phyloP scores from a whole-genome alignment of 352 stramenopile genomes.

The Halophytophthora batemanensis region DNA sequence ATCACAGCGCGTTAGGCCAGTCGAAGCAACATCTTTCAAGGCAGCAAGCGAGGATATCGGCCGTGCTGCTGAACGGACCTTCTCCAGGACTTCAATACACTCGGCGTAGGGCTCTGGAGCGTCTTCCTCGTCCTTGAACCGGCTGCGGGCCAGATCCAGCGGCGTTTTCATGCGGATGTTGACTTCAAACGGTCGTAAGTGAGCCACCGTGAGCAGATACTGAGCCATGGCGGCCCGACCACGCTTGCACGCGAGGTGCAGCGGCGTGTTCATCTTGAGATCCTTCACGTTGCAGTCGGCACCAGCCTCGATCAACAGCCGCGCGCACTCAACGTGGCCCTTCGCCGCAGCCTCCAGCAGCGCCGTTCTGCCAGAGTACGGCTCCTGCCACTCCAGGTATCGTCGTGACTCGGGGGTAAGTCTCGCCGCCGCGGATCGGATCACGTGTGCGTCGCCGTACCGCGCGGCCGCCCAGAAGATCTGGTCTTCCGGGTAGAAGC shows the following conservation, averaged over 20 bases:
- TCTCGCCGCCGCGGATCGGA: slow-evolving; percentile 31
- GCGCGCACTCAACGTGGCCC: slow-evolving; percentile 46
- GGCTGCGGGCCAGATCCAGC: slow-evolving; percentile 38
- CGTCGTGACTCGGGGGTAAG: slow-evolving; percentile 38
- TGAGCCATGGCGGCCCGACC: slow-evolving; percentile 38
- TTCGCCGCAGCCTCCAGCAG: slow-evolving; percentile 38
- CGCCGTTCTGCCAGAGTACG: slow-evolving; percentile 38
- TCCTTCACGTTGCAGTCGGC: slow-evolving; percentile 56
- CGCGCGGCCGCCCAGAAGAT: slow-evolving; percentile 48
- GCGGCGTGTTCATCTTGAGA: slow-evolving; percentile 43
- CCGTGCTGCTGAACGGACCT: slow-evolving; percentile 35
- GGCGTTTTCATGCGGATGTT: slow-evolving; percentile 47
- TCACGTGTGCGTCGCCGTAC: slow-evolving; percentile 30
- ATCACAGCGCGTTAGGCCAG: neutral
- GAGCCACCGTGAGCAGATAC: slow-evolving; percentile 36
- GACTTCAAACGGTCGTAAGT: slow-evolving; percentile 39
- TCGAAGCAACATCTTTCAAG: too few species aligned
- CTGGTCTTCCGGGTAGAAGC: slow-evolving; percentile 53
- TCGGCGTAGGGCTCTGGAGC: slow-evolving; percentile 30
- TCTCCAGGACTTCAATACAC: slow-evolving; percentile 58
- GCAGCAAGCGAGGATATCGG: too few species aligned
- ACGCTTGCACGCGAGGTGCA: slow-evolving; percentile 54
- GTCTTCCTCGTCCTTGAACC: slow-evolving; percentile 23
- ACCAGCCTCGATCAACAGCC: slow-evolving; percentile 34
- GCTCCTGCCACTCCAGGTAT: slow-evolving; percentile 59